Percentiles rank a stretch among this genome's conserved stretches.
Evolutionary conservation across 2,329 filamentous ascomycete species (phyloP).

Genomic region (Aspergillus ustus): DNA sequence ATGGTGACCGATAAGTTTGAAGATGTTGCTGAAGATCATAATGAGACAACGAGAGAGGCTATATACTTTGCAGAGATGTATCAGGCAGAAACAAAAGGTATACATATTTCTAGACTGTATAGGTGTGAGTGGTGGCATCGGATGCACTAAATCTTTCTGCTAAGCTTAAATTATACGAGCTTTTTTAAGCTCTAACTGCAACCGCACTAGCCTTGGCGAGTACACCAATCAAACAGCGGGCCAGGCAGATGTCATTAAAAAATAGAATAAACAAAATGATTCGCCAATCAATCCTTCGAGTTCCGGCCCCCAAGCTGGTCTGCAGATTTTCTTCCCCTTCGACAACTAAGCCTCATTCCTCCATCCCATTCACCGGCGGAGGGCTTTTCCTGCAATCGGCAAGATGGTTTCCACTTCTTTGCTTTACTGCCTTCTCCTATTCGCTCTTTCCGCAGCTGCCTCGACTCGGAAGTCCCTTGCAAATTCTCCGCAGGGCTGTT

Average conservation of each 20-base stretch:
- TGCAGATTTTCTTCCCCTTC: not conserved
- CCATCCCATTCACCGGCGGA: not conserved
- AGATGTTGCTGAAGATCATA: not conserved
- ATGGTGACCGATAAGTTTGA: slow-evolving; percentile 2
- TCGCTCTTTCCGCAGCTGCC: not conserved
- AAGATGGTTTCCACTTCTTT: not conserved
- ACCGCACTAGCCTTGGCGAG: not conserved
- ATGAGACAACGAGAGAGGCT: not conserved
- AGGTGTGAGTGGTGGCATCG: not conserved
- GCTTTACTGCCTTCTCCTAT: not conserved
- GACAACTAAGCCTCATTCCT: not conserved
- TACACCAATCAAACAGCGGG: not conserved
- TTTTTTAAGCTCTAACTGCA: not conserved
- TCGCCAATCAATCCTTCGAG: no score
- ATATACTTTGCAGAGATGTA: not conserved
- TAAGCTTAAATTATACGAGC: not conserved
- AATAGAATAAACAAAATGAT: not conserved
- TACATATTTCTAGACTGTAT: not conserved
- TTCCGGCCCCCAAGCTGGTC: no score
- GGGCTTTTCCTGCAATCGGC: not conserved
- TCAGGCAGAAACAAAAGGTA: not conserved
- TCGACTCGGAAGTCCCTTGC: not conserved
- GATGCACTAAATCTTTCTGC: not conserved
- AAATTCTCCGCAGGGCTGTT: not conserved
- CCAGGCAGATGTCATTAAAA: not conserved